A percentile compares a stretch with the other conserved stretches of the same genome.
phyloP scores from a whole-genome alignment of 2,329 filamentous ascomycete species.

The Immersiporthe knoxdaviesiana region DNA sequence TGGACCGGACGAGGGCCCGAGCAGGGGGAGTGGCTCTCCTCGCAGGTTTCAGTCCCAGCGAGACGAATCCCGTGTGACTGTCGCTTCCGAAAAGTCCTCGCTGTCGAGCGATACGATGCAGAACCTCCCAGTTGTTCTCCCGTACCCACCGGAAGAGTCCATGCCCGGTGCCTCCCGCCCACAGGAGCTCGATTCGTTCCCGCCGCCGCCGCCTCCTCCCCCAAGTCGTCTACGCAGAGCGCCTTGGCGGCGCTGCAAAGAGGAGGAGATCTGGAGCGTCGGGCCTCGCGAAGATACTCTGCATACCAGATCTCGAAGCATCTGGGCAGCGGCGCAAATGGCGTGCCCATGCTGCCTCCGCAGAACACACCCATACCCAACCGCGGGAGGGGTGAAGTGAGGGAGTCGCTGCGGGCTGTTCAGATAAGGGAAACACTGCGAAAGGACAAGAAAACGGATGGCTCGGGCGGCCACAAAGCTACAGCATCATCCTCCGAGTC shows the following conservation, averaged over 20 bases:
- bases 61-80: slow-evolving; percentile 56
- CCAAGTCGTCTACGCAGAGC: slow-evolving; percentile 82
- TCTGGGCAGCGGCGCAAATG: slow-evolving; percentile 77
- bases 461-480: slow-evolving; percentile 46
- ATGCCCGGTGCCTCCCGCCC: slow-evolving; percentile 46
- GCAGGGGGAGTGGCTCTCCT: slow-evolving; percentile 47
- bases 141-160: slow-evolving; percentile 66
- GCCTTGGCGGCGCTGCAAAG: slow-evolving; percentile 88
- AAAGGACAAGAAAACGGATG: slow-evolving; percentile 49
- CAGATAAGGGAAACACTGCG: slow-evolving; percentile 56
- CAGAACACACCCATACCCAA: slow-evolving; percentile 86
- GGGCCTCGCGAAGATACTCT: slow-evolving; percentile 91
- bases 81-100: slow-evolving; percentile 65
- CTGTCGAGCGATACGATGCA: slow-evolving; percentile 77
- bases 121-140: slow-evolving; percentile 73
- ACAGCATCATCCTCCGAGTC: slow-evolving; percentile 43
- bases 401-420: slow-evolving; percentile 79
- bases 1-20: slow-evolving; percentile 37
- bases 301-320: slow-evolving; percentile 97
- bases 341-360: slow-evolving; percentile 82
- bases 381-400: slow-evolving; percentile 74
- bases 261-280: slow-evolving; percentile 87
- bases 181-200: slow-evolving; percentile 63
- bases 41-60: slow-evolving; percentile 52
- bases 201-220: slow-evolving; percentile 77